Percentiles rank a stretch among this genome's conserved stretches.
phyloP scores from a whole-genome alignment of 2,329 filamentous ascomycete genomes.

The Penicillium vulpinum region DNA sequence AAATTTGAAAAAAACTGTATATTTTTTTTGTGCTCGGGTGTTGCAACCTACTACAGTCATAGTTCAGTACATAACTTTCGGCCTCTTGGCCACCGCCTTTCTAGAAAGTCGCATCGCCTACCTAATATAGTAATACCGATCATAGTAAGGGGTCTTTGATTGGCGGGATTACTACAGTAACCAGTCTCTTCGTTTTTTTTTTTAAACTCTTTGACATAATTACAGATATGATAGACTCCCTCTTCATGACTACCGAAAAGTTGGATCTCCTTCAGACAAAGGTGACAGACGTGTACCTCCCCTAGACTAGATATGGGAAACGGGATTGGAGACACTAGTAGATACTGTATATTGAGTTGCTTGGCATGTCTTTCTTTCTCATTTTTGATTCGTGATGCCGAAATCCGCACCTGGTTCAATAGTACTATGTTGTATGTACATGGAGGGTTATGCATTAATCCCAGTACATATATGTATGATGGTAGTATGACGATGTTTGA shows the following conservation, averaged over 20 bases:
- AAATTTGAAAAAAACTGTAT: too few species aligned
- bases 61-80: too few species aligned
- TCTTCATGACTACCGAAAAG: neutral
- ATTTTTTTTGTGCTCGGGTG: neutral
- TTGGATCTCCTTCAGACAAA: slow-evolving; percentile 9
- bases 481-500: neutral
- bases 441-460: neutral
- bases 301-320: slow-evolving; percentile 6
- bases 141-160: too few species aligned
- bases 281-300: neutral
- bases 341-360: slow-evolving; percentile 2
- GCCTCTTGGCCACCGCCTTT: too few species aligned
- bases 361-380: neutral
- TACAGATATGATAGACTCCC: too few species aligned
- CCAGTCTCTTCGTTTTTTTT: neutral
- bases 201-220: neutral
- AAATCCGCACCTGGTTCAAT: neutral
- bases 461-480: too few species aligned
- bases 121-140: too few species aligned
- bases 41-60: neutral
- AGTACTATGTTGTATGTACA: too few species aligned
- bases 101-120: too few species aligned
- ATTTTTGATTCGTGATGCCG: neutral
- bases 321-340: neutral
- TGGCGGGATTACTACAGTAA: too few species aligned